Evolutionary conservation across 495 filamentous ascomycete genomes (phyloP).

Genomic region (Acidomyces sp.): DNA sequence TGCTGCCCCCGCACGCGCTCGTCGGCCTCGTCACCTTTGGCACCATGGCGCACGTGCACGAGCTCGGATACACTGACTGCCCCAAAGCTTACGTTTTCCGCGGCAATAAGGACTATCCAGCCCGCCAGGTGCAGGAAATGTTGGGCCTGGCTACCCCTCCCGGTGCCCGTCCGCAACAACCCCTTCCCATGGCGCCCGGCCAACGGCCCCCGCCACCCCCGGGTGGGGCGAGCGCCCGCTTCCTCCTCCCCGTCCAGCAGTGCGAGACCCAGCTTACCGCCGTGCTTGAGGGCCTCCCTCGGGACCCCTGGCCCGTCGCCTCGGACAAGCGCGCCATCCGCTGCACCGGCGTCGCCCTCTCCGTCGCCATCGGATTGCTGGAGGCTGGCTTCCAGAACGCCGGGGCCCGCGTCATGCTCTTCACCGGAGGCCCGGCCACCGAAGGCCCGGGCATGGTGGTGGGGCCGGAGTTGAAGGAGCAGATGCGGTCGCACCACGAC

Average conservation of each 20-base stretch:
- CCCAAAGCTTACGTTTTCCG: slow-evolving; percentile 99
- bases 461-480: slow-evolving; percentile 90
- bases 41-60: slow-evolving; percentile 96
- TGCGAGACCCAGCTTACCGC: slow-evolving; percentile 98
- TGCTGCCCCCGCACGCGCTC: slow-evolving; percentile 83
- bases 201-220: slow-evolving; percentile 55
- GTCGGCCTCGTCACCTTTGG: slow-evolving; percentile 94
- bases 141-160: slow-evolving; percentile 56
- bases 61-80: slow-evolving; percentile 95
- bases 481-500: slow-evolving; percentile 96
- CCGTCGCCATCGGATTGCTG: slow-evolving; percentile 82
- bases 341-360: slow-evolving; percentile 91
- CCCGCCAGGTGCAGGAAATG: slow-evolving; percentile 99
- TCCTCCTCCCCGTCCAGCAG: slow-evolving; percentile 87
- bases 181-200: slow-evolving; percentile 54
- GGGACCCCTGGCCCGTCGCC: slow-evolving; percentile 94
- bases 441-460: slow-evolving; percentile 97
- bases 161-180: slow-evolving; percentile 48
- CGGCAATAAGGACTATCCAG: slow-evolving; percentile 90
- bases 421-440: slow-evolving; percentile 87
- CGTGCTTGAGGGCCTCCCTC: slow-evolving; percentile 89
- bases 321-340: slow-evolving; percentile 85
- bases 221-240: slow-evolving; percentile 72
- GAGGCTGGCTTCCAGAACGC: slow-evolving; percentile 93
- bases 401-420: slow-evolving; percentile 92